phyloP scores from a whole-genome alignment of 2,329 filamentous ascomycete species.

The Biscogniauxia sp. region DNA sequence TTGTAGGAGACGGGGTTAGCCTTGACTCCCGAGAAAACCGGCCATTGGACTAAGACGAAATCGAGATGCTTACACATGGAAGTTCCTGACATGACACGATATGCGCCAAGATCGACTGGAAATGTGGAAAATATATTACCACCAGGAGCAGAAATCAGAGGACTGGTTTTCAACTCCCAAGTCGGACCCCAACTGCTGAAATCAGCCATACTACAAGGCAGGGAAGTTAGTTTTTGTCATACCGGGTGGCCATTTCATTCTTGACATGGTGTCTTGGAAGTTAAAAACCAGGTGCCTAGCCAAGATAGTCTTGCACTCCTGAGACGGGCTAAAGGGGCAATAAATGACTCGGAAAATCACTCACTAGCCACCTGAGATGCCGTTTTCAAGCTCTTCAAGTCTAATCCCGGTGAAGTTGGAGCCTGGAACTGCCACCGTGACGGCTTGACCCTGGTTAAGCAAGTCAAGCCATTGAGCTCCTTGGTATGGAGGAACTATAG shows the following conservation, averaged over 20 bases:
- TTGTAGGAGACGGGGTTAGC: not conserved
- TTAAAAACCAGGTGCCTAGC: too few relatives aligned
- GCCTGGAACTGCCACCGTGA: slow-evolving; percentile 20
- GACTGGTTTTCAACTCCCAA: slow-evolving; percentile 46
- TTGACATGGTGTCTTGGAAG: too few relatives aligned
- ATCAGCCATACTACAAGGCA: slow-evolving; percentile 22
- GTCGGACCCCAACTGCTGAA: slow-evolving; percentile 47
- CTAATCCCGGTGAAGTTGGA: slow-evolving; percentile 9
- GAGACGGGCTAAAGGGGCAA: too few relatives aligned
- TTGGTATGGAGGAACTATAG: slow-evolving; percentile 15
- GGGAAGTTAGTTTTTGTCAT: too few relatives aligned
- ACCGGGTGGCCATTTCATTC: too few relatives aligned
- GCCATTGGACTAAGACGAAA: slow-evolving; percentile 10
- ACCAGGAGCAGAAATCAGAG: slow-evolving; percentile 46
- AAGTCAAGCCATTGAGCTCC: slow-evolving; percentile 23
- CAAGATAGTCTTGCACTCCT: too few relatives aligned
- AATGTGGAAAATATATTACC: slow-evolving; percentile 52
- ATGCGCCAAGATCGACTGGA: slow-evolving; percentile 39
- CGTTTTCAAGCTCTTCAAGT: slow-evolving; percentile 14
- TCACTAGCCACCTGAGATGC: slow-evolving; percentile 32
- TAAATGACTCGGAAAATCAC: too few relatives aligned
- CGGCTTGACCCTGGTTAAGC: slow-evolving; percentile 16
- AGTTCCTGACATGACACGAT: slow-evolving; percentile 51
- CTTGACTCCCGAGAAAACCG: not conserved
- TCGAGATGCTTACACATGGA: slow-evolving; percentile 48